Base-by-base conservation (phyloP, 495 filamentous ascomycete genomes). In the Hyphodiscus hymeniophilus region DNA sequence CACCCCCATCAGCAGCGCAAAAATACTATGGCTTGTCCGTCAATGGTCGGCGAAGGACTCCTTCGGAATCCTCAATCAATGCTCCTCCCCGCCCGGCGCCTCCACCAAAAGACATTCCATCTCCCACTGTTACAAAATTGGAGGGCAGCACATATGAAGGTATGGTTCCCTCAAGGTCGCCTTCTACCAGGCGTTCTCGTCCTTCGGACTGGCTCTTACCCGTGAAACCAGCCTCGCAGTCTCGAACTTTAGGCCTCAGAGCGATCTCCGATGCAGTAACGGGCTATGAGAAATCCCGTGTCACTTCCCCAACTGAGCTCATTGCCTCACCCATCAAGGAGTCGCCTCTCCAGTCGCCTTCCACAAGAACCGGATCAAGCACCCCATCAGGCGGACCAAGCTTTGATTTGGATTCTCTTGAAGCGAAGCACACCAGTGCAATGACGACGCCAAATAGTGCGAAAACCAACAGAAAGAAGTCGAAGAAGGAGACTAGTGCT, bases 401-500 rank as follows among this genome's bases (percentile, higher is more conserved):
- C 60, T 82, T 89, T 31, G 88, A 92, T 45, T 72, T 86, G 3
- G 85, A 89, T 48, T 84, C 80, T 11, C 75, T 79, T 11, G 85
- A 87, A 49, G 67, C 74, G 17, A 87, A 83, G 49, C 74, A 69
- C 33, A 57, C 74, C 42, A 60, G 66, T 60, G 62, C 70, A 53
- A 57, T 63, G 55, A 57, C 68, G 39, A 63, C 78, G 49, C 60
- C 69, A 57, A 54, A 59, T 33, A 48, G 38, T 31, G 21, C 46
- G 12, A 28, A 36, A 4, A 26, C 53, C 12, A 47, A 21, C 11
- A 47, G 44, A 24, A 61, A 58, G 50, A 92, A 91, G 66, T 79
- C 84, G 21, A 97, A 97, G 69, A 91, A 97, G 59, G 81, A 88
- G 47, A 97, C 92, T 2, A 94, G 88, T 59, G 92, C 94, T 4